Conservation (phyloP, 257 asterid genomes). For the Solanum sejunctum region DNA sequence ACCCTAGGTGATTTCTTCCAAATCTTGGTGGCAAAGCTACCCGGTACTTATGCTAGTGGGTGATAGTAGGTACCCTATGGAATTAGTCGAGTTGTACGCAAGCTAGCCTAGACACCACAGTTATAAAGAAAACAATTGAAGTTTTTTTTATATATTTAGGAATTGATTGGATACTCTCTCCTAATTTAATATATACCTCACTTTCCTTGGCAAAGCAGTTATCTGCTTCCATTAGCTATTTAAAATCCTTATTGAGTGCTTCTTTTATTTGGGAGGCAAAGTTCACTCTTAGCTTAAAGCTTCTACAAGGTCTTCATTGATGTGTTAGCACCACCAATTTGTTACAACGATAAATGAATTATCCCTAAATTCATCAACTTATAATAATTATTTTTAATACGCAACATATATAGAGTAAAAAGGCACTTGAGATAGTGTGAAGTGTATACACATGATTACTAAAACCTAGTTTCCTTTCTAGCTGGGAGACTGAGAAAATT, state of each 20-base stretch:
- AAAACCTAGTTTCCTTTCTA: not conserved
- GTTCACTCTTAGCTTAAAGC: not conserved
- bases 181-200: not conserved
- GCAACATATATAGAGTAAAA: not conserved
- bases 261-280: not conserved
- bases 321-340: not conserved
- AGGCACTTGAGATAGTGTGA: not conserved
- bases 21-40: not conserved
- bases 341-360: not conserved
- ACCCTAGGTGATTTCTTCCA: not conserved
- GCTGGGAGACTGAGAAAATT: not conserved
- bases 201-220: not conserved
- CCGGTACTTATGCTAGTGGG: not conserved
- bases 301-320: not conserved
- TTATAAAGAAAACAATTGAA: not conserved
- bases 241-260: not conserved
- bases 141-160: not conserved
- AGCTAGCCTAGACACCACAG: not conserved
- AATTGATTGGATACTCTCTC: not conserved
- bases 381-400: not conserved
- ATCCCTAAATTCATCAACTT: not conserved
- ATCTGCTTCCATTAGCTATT: not conserved
- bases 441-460: not conserved
- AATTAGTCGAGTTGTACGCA: not conserved
- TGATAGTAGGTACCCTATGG: not conserved